phyloP scores from a whole-genome alignment of 1,284 basidiomycete genomes.

The Mycocalia duriaeana region DNA sequence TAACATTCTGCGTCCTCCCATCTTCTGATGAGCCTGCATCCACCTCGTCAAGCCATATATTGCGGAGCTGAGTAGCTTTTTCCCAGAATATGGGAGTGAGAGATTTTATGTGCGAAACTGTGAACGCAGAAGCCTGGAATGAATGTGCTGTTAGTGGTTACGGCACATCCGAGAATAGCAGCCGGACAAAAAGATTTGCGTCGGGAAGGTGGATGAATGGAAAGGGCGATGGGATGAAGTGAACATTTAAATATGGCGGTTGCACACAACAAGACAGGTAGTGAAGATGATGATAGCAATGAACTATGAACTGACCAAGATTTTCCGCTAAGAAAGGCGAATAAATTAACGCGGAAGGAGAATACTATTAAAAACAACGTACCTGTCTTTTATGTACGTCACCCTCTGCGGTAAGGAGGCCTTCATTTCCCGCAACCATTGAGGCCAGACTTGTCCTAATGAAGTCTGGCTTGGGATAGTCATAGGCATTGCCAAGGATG shows the following conservation, averaged over 20 bases:
- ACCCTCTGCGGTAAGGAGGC: constrained; percentile 48
- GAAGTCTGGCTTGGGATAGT: constrained; percentile 65
- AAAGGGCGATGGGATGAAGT: constrained; percentile 1
- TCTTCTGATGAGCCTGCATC: constrained; percentile 12
- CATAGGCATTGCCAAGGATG: constrained; percentile 55
- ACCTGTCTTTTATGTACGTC: constrained; percentile 50
- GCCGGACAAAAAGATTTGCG: neutral
- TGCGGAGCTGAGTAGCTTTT: constrained; percentile 48
- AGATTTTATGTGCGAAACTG: constrained; percentile 46
- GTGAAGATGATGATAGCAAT: neutral
- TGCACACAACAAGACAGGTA: neutral
- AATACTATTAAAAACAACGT: constrained; percentile 2
- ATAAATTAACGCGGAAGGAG: constrained; percentile 1
- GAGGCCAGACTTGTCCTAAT: constrained; percentile 51
- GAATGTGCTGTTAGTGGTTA: too few relatives aligned
- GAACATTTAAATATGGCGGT: constrained; percentile 6
- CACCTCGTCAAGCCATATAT: constrained; percentile 38
- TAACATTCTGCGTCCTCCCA: neutral
- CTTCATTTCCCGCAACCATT: constrained; percentile 46
- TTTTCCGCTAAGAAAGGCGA: constrained; percentile 28
- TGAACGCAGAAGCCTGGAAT: constrained; percentile 53
- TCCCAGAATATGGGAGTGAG: constrained; percentile 61
- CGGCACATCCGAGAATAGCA: neutral
- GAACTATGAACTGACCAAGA: constrained; percentile 27
- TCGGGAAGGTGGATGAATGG: too few relatives aligned